Base-by-base conservation (phyloP, 257 asterid genomes). In the Leonotis leonurus region DNA sequence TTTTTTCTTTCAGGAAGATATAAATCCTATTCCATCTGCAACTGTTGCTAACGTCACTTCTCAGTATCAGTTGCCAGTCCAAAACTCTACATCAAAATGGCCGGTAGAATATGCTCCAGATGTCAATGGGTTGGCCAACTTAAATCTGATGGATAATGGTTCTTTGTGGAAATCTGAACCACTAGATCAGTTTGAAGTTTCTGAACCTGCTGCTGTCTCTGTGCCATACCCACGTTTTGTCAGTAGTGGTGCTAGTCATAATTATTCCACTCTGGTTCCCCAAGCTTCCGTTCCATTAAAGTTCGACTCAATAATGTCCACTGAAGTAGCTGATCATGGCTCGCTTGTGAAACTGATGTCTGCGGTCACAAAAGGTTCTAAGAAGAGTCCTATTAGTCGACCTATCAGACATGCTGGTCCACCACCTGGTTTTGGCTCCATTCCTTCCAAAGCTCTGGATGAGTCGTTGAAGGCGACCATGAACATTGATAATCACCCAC, bases 341-440 rank as follows among this genome's bases (percentile, higher is more conserved):
- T 57, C 67, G 66, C 33, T 77, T 37, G 17, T 58, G 58, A 85
- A 77, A 72, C 72, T 81, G 14, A 56, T 78, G 41, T 68, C 87
- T 4, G 63, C 62, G 26, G 21, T 79, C 53, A 74, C 87, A 44
- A 69, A 78, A 9, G 81, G 87, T 22, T n/a, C n/a, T n/a, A 91
- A 81, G 84, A 86, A 86, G 74, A 91, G 69, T 68, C 95, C 95
- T 17, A 85, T 91, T 21, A 80, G 90, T 70, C 80, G 96, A 52
- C 95, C 96, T 32, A 72, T 78, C 35, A 78, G 98, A 73, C 94
- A 77, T 46, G 29, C 65, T 61, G 98, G 98, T 44, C 98, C 98
- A 16, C 98, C 98, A 3, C 96, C 98, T 75, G 98, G 96, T 43
- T 91, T 91, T 75, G 85, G 89, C 66, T 75, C 86, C 48, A 80